These are phyloP conservation scores for Cyberlindnera suaveolens DNA, from an alignment of 805 yeast species.

Conservation along the genomic window DNA sequence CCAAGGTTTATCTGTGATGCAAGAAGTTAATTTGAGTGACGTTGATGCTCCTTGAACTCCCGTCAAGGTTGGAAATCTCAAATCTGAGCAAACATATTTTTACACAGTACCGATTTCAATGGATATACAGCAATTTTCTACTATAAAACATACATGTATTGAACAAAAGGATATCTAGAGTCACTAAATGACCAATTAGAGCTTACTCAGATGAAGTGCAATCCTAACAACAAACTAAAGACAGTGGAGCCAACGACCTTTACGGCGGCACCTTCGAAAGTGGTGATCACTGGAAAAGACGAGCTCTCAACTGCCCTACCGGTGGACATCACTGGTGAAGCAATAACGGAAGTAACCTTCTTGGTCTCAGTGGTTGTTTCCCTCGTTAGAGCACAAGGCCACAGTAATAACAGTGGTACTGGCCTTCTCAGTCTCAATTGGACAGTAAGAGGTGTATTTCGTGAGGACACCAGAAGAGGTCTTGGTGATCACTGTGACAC, in stretches of 20 bases:
- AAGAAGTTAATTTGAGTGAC: slow-evolving; percentile 11
- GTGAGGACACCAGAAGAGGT: slow-evolving; percentile 25
- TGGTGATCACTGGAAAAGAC: slow-evolving; percentile 1
- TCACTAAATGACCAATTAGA: neutral
- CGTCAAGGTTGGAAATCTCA: too few relatives aligned
- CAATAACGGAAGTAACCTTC: neutral
- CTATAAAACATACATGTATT: neutral
- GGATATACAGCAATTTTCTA: neutral
- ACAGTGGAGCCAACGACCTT: slow-evolving; percentile 4
- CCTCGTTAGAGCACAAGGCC: too few relatives aligned
- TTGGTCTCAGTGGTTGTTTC: neutral
- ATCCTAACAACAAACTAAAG: slow-evolving; percentile 1
- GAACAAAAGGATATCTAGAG: neutral
- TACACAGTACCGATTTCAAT: too few relatives aligned
- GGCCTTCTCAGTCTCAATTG: slow-evolving; percentile 1
- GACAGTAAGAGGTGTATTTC: slow-evolving; percentile 24
- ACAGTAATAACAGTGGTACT: too few relatives aligned
- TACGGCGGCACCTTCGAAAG: slow-evolving; percentile 6
- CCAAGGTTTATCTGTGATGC: slow-evolving; percentile 21
- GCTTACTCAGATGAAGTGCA: neutral
- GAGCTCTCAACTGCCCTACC: neutral
- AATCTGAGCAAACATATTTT: too few relatives aligned
- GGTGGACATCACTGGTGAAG: neutral
- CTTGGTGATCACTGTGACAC: slow-evolving; percentile 7
- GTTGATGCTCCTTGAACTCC: slow-evolving; percentile 3